Evolutionary conservation across 2,329 filamentous ascomycete genomes (phyloP), one percentile per base, ranked within the genome.

Genomic region (Verticillium nonalfalfae): DNA sequence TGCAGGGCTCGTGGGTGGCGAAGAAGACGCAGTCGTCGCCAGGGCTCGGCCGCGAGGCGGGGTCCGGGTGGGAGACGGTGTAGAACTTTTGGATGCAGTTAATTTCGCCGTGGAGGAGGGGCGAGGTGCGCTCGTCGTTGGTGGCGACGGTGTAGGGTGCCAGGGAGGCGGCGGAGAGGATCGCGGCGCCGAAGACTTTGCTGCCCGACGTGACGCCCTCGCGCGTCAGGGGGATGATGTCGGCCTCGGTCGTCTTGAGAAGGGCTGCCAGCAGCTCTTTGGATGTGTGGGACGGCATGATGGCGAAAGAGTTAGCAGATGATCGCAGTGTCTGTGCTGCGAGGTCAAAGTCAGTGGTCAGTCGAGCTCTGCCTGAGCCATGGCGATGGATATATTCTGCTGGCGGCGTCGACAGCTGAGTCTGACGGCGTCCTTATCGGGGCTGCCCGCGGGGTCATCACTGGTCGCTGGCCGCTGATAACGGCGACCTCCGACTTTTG

Each of bases 11-110:
- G 67, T 85, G 83, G 0, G 83, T 85, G 4, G 82, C 80, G 62
- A 85, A 78, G 73, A 86, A 85, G 68, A 86, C 67, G 72, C 82
- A 85, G 66, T 82, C 80, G 9, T 72, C 70, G 4, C 66, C 63
- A 1, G 78, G 73, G 40, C 70, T 70, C 0, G 79, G 78, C 1
- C 79, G 75, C 11, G 72, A 66, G 39, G 69, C 62, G 3, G 78
- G 67, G 56, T 71, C 64, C 13, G 75, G 69, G 62, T 73, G 72
- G 21, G 68, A 67, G 1, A 68, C 68, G 0, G 75, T 75, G 71
- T 83, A 85, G 73, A 85, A 85, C 36, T 79, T 72, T 66, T 85
- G 82, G 70, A 86, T 85, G 74, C 83, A 85, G 70, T 85, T 83
- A 70, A 85, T 84, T 66, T 86, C 83, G 63, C 83, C 83, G 69